These are phyloP conservation scores for Vitis labrusca DNA, from an alignment of 164 flowering plant species.

Conservation along the genomic window DNA sequence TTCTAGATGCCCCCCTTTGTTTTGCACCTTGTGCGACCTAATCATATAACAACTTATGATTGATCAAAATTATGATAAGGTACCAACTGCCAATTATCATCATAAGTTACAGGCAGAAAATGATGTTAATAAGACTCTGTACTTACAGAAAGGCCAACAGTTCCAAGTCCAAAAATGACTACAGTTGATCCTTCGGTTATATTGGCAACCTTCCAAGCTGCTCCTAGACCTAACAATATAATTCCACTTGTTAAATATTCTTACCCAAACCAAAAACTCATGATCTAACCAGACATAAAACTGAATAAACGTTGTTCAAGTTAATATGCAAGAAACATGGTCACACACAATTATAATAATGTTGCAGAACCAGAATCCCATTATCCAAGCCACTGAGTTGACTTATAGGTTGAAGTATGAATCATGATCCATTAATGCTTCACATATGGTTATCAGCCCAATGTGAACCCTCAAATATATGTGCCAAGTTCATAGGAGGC, in stretches of 20 bases:
- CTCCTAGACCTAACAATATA: conserved; percentile 70
- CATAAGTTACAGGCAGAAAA: background rate
- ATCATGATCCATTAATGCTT: no score
- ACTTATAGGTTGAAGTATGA: no score
- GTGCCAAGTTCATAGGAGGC: no score
- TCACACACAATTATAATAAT: background rate
- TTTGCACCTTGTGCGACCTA: conserved; percentile 96
- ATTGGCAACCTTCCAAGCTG: conserved; percentile 97
- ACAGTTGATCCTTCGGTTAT: conserved; percentile 79
- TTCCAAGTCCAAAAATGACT: conserved; percentile 92
- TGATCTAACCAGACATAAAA: no score
- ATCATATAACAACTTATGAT: conserved; percentile 6
- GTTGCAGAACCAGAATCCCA: background rate
- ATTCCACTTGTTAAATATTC: no score
- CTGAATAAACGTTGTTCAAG: background rate
- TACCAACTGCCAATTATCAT: background rate
- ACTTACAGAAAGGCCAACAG: conserved; percentile 97
- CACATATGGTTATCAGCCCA: no score
- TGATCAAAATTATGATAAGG: background rate
- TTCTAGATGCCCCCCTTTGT: conserved; percentile 75
- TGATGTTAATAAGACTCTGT: background rate
- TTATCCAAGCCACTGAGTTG: no score
- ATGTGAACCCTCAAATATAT: no score
- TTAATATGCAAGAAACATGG: background rate
- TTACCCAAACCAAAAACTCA: no score